Evolutionary conservation across 305 asterid genomes (phyloP).

Genomic region (Rubia tinctorum): DNA sequence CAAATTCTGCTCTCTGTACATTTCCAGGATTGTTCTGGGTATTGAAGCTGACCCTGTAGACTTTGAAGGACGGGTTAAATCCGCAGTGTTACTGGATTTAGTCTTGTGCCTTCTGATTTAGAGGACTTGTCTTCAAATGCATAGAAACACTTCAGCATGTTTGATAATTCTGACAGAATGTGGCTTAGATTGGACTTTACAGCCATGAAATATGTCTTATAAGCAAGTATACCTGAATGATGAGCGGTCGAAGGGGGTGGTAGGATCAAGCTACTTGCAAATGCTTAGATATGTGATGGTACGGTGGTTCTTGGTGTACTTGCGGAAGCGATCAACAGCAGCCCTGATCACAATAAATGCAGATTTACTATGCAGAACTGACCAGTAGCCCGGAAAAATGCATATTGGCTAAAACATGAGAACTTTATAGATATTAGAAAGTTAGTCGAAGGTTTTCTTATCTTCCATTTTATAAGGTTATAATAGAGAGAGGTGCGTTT

Average conservation of each 20-base stretch:
- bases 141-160: conserved; percentile 52
- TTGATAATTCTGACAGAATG: conserved; percentile 9
- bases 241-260: no score
- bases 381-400: no score
- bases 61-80: conserved; percentile 31
- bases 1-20: conserved; percentile 50
- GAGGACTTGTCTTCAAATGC: conserved; percentile 37
- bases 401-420: background rate
- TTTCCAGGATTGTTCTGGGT: conserved; percentile 52
- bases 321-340: no score
- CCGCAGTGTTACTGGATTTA: conserved; percentile 16
- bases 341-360: no score
- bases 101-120: conserved; percentile 21
- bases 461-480: conserved; percentile 1
- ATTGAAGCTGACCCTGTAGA: conserved; percentile 57
- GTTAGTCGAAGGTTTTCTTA: background rate
- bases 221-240: no score
- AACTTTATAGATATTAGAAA: background rate
- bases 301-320: no score
- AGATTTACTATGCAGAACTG: no score
- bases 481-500: background rate
- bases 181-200: background rate
- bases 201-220: background rate
- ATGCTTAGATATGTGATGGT: no score
- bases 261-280: no score